A percentile compares a stretch with the other conserved stretches of the same genome.
These are phyloP conservation scores for Apiotrichum domesticum DNA, from an alignment of 1,284 basidiomycete species.

Conservation along the genomic window DNA sequence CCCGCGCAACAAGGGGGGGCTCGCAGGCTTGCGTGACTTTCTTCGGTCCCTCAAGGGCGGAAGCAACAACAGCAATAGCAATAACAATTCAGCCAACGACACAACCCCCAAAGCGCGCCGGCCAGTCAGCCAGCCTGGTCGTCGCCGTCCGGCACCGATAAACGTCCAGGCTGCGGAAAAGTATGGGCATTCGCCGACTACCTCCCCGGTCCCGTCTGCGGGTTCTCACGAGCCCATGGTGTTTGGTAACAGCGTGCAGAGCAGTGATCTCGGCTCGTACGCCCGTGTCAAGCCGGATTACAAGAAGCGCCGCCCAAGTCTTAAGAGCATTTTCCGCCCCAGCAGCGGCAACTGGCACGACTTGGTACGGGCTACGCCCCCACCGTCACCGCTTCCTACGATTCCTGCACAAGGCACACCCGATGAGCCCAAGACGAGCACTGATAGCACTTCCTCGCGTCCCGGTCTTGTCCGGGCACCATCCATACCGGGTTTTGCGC, in stretches of 20 bases:
- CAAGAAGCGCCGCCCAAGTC: conserved; percentile 24
- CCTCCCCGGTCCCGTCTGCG: conserved; percentile 2
- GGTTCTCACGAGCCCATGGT: conserved; percentile 1
- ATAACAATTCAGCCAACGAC: background rate
- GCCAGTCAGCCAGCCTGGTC: background rate
- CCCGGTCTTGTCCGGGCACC: conserved; percentile 6
- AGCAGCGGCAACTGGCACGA: conserved; percentile 40
- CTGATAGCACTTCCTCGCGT: background rate
- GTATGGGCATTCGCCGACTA: conserved; percentile 5
- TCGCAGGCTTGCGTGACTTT: conserved; percentile 42
- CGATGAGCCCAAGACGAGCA: background rate
- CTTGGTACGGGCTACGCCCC: conserved; percentile 19
- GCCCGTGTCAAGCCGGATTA: conserved; percentile 2
- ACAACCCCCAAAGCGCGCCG: background rate
- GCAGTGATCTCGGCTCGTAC: background rate
- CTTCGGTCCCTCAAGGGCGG: conserved; percentile 24
- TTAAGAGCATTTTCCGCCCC: conserved; percentile 36
- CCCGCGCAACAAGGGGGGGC: conserved; percentile 21
- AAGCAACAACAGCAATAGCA: background rate
- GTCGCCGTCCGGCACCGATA: conserved; percentile 12
- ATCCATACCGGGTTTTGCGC: conserved; percentile 9
- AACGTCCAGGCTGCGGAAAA: conserved; percentile 3
- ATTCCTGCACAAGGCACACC: conserved; percentile 1
- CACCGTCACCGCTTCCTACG: conserved; percentile 5
- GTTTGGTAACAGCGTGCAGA: background rate